Conservation (phyloP, 306 rosid genomes). For the Vigna nakashimae region DNA sequence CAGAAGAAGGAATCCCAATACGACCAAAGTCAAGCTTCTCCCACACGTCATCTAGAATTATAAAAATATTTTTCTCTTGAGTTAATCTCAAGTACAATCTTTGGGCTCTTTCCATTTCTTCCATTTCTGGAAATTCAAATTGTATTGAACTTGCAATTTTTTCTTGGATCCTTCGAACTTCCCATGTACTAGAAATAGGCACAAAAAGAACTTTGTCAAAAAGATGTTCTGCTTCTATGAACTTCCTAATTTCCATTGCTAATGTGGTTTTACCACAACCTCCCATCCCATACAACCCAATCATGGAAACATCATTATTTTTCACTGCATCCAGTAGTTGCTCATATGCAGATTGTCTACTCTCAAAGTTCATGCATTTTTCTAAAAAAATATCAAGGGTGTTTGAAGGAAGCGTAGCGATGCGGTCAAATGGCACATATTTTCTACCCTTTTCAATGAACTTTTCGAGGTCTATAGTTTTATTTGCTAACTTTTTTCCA, state of each 20-base stretch:
- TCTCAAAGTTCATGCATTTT: neutral
- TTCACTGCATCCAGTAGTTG: constrained; percentile 15
- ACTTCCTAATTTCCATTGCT: neutral
- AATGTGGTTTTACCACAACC: constrained; percentile 40
- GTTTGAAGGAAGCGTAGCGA: neutral
- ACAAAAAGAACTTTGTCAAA: constrained; percentile 36
- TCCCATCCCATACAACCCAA: constrained; percentile 39
- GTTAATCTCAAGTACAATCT: neutral
- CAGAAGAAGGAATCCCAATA: neutral
- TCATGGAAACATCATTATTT: neutral
- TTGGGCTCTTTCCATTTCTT: neutral
- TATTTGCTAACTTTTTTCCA: too few species aligned
- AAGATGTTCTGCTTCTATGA: neutral
- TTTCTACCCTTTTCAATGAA: neutral
- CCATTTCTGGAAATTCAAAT: neutral
- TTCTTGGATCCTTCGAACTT: constrained; percentile 25
- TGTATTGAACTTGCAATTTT: neutral
- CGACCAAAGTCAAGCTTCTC: neutral
- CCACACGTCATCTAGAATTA: constrained; percentile 40
- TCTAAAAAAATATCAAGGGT: neutral
- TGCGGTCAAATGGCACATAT: neutral
- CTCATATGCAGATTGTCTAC: constrained; percentile 1
- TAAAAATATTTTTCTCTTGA: neutral
- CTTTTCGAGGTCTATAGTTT: neutral
- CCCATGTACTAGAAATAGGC: neutral